Percentiles rank a stretch among this genome's conserved stretches.
Conservation (phyloP, 2,329 filamentous ascomycete species). For the Ampelomyces quisqualis region DNA sequence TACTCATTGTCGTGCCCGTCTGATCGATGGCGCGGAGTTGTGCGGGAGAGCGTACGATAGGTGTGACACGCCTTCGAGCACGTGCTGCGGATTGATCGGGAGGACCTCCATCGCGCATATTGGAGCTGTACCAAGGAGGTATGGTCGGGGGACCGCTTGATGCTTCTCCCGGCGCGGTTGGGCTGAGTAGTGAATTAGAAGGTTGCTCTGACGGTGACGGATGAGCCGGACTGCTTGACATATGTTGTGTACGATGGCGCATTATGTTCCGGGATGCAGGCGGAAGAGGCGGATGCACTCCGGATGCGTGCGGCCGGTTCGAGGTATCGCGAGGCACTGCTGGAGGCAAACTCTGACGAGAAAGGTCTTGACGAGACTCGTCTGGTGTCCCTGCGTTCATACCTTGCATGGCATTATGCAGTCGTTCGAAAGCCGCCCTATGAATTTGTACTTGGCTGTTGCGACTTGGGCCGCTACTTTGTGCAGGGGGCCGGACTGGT, state of each 20-base stretch:
- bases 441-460: constrained; percentile 18
- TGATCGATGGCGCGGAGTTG: constrained; percentile 5
- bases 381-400: neutral
- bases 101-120: neutral
- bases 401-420: constrained; percentile 14
- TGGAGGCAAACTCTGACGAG: constrained; percentile 13
- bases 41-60: neutral
- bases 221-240: no score
- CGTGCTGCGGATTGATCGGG: constrained; percentile 3
- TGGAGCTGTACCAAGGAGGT: constrained; percentile 10
- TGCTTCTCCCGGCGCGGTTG: no score
- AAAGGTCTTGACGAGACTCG: constrained; percentile 1
- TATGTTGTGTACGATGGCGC: no score
- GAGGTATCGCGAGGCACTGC: constrained; percentile 14
- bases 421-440: constrained; percentile 16
- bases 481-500: constrained; percentile 5
- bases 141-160: constrained; percentile 8
- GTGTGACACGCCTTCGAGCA: constrained; percentile 1
- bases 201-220: no score
- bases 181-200: no score
- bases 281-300: neutral
- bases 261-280: neutral
- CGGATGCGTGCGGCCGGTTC: constrained; percentile 10
- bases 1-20: constrained; percentile 14
- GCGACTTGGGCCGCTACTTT: constrained; percentile 1